A percentile compares a stretch with the other conserved stretches of the same genome.
phyloP scores from a whole-genome alignment of 2,329 filamentous ascomycete species.

The Didymella pinodella region DNA sequence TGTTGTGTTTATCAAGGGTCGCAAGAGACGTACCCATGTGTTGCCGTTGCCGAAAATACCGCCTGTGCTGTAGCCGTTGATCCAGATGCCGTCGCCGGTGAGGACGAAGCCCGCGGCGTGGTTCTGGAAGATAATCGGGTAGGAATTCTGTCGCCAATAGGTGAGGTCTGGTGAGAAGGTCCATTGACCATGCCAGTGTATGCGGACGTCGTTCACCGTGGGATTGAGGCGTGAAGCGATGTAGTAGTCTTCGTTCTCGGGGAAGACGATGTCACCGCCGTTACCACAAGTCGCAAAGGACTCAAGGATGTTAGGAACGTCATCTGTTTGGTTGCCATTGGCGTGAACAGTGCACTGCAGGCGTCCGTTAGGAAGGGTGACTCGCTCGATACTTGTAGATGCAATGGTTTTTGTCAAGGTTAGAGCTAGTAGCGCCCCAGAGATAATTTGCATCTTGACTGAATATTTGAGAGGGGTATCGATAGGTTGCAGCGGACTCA shows the following conservation, averaged over 20 bases:
- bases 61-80: conserved; percentile 10
- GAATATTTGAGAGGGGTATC: not conserved
- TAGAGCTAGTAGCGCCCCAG: not conserved
- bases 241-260: conserved; percentile 6
- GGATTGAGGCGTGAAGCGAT: conserved; percentile 9
- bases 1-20: no score
- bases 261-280: conserved; percentile 8
- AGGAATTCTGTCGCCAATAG: conserved; percentile 10
- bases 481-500: not conserved
- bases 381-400: not conserved
- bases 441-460: not conserved
- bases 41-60: conserved; percentile 11
- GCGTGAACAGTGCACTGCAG: conserved; percentile 8
- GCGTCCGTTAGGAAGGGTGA: not conserved
- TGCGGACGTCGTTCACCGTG: conserved; percentile 5
- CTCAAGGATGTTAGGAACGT: conserved; percentile 5
- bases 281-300: conserved; percentile 2
- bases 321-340: conserved; percentile 3
- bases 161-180: conserved; percentile 6
- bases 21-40: not conserved
- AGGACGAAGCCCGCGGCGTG: conserved; percentile 10
- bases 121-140: conserved; percentile 9
- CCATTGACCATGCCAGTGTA: conserved; percentile 14
- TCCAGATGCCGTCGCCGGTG: conserved; percentile 8
- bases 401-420: not conserved